These are phyloP conservation scores for Zanthoxylum bungeanum DNA, from an alignment of 345 rosid species.

Conservation along the genomic window DNA sequence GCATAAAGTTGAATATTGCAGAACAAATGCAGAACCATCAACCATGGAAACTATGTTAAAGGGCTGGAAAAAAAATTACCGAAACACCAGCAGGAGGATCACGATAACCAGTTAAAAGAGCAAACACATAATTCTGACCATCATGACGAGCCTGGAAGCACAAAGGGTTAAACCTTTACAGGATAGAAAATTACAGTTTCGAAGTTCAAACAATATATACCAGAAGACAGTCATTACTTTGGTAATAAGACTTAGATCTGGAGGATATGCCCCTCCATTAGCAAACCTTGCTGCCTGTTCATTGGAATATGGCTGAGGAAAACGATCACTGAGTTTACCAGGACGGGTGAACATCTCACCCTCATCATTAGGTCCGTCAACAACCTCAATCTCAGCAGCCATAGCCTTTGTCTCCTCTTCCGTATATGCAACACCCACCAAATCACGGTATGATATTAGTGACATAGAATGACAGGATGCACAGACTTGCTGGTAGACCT, in stretches of 20 bases:
- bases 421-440: constrained; percentile 97
- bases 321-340: constrained; percentile 96
- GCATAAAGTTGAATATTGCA: not conserved
- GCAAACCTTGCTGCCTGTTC: constrained; percentile 99
- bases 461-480: constrained; percentile 99
- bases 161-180: constrained; percentile 9
- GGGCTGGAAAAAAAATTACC: constrained; percentile 36
- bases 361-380: constrained; percentile 99
- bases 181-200: constrained; percentile 2
- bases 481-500: constrained; percentile 96
- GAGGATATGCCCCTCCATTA: constrained; percentile 99
- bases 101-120: constrained; percentile 94
- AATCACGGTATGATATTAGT: constrained; percentile 83
- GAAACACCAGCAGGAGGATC: constrained; percentile 99
- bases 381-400: constrained; percentile 99
- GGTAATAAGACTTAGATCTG: constrained; percentile 97
- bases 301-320: constrained; percentile 87
- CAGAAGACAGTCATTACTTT: constrained; percentile 52
- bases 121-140: constrained; percentile 95
- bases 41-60: not conserved
- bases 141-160: constrained; percentile 91
- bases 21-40: not conserved
- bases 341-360: constrained; percentile 99
- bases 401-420: constrained; percentile 98
- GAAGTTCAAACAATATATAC: not conserved